Conservation (phyloP, 1,284 basidiomycete species). For the Moniliophthora roreri region DNA sequence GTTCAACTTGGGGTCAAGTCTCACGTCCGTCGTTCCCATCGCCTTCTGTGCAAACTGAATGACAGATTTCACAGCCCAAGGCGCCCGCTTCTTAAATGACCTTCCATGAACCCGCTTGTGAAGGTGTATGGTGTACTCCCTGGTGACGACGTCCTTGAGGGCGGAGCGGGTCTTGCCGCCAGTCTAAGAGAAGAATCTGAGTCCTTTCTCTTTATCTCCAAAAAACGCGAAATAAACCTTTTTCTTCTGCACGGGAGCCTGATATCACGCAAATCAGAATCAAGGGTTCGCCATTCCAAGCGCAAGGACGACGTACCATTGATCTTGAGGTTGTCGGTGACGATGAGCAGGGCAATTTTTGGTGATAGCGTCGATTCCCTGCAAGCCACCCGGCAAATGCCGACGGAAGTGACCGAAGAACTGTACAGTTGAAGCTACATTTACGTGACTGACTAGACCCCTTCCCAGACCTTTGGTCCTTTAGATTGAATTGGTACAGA, state of each 20-base stretch:
- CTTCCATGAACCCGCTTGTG: conserved; percentile 92
- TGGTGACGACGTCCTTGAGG: conserved; percentile 93
- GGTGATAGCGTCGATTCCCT: neutral
- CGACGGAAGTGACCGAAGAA: neutral
- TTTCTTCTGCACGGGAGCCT: conserved; percentile 6
- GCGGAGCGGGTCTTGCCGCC: conserved; percentile 85
- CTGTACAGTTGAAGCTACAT: no score
- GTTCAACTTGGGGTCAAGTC: conserved; percentile 92
- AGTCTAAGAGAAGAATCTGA: conserved; percentile 8
- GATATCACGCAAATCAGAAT: no score
- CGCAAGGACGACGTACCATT: neutral
- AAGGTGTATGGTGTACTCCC: conserved; percentile 95
- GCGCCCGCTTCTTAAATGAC: conserved; percentile 93
- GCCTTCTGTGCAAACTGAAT: conserved; percentile 87
- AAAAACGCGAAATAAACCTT: neutral
- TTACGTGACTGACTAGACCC: no score
- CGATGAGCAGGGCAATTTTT: neutral
- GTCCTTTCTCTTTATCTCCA: neutral
- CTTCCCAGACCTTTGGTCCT: neutral
- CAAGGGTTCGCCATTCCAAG: no score
- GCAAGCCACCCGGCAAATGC: neutral
- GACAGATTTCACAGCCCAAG: conserved; percentile 91
- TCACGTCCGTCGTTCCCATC: conserved; percentile 93
- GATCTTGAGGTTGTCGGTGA: neutral
- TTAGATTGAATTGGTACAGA: neutral